Evolutionary conservation across 495 filamentous ascomycete genomes (phyloP).

Genomic region (Copromyces sp.): DNA sequence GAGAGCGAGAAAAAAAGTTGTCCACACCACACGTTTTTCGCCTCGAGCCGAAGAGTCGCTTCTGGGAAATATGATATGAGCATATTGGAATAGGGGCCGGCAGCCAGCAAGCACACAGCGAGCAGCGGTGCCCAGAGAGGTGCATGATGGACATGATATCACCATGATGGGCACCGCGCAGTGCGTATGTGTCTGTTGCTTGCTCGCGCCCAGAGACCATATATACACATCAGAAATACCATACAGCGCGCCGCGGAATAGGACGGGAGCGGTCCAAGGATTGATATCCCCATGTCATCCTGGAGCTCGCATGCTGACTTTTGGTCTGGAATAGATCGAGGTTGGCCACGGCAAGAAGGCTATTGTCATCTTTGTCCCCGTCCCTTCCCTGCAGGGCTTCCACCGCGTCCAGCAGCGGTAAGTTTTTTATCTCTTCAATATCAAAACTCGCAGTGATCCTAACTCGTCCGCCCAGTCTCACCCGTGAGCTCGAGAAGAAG

Average conservation of each 20-base stretch:
- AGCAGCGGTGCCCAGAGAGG: not conserved
- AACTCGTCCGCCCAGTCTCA: constrained; percentile 55
- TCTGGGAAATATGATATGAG: constrained; percentile 23
- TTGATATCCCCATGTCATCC: constrained; percentile 26
- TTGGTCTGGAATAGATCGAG: constrained; percentile 74
- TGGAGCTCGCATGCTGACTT: constrained; percentile 62
- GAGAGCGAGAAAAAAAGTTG: not conserved
- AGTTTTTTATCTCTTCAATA: constrained; percentile 17
- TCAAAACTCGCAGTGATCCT: constrained; percentile 7
- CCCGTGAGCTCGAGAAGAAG: constrained; percentile 99
- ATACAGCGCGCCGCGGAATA: constrained; percentile 42
- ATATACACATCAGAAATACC: constrained; percentile 19
- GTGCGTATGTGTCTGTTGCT: constrained; percentile 2
- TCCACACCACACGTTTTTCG: constrained; percentile 3
- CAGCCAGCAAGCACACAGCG: not conserved
- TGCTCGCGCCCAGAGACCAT: constrained; percentile 12
- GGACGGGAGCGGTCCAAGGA: constrained; percentile 61
- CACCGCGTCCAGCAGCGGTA: constrained; percentile 99
- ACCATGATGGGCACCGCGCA: constrained; percentile 3
- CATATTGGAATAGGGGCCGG: constrained; percentile 15
- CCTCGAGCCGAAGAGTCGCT: constrained; percentile 18
- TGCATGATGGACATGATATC: not conserved
- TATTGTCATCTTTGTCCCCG: constrained; percentile 99
- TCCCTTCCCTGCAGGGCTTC: constrained; percentile 89
- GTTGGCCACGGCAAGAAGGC: constrained; percentile 99